Conservation (phyloP, 176 grass and related monocot genomes). For the Zea luxurians region DNA sequence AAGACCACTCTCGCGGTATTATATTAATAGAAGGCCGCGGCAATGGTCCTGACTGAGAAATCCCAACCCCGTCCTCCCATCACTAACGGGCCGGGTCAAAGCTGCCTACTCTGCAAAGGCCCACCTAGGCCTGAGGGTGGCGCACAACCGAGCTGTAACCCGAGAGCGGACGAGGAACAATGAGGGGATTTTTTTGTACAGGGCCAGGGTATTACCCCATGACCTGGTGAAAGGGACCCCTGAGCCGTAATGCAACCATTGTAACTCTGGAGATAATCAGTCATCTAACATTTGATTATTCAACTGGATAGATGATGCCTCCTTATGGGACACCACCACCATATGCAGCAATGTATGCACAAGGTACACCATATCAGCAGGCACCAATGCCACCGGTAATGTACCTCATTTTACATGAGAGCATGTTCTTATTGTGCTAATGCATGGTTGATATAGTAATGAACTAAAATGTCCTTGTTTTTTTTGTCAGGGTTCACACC, state of each 20-base stretch:
- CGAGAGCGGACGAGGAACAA: too few relatives aligned
- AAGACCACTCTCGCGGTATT: too few relatives aligned
- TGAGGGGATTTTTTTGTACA: too few relatives aligned
- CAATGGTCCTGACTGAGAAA: too few relatives aligned
- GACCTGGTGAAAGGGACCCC: too few relatives aligned
- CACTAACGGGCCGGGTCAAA: too few relatives aligned
- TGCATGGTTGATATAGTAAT: neutral
- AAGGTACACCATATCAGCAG: constrained; percentile 60
- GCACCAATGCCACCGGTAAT: constrained; percentile 51
- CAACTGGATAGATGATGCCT: constrained; percentile 54
- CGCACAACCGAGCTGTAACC: too few relatives aligned
- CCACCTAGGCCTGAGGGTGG: too few relatives aligned
- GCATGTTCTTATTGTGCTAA: constrained; percentile 33
- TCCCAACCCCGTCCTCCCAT: too few relatives aligned
- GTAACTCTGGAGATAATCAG: constrained; percentile 29
- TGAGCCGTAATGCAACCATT: neutral
- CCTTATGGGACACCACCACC: constrained; percentile 58
- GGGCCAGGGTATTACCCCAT: too few relatives aligned
- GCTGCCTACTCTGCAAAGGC: too few relatives aligned
- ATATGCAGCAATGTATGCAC: constrained; percentile 59
- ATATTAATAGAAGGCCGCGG: too few relatives aligned
- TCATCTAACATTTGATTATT: constrained; percentile 37
- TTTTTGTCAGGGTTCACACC: constrained; percentile 55
- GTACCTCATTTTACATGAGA: constrained; percentile 25
- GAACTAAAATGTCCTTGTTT: constrained; percentile 22